Conservation (phyloP, 345 rosid genomes). For the Kandelia obovata region DNA sequence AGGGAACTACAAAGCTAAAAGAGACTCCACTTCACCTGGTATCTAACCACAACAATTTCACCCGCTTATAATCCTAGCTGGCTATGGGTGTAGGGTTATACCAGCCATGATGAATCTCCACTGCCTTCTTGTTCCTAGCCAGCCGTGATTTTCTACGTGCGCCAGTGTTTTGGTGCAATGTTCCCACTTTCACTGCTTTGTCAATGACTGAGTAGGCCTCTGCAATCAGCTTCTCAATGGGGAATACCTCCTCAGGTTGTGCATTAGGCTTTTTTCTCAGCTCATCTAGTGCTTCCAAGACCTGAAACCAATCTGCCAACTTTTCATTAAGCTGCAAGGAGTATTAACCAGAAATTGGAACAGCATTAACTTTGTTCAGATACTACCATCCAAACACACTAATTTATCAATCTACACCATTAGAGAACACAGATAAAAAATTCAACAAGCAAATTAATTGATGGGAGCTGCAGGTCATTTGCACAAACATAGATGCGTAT, state of each 20-base stretch:
- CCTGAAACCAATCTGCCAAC: conserved; percentile 39
- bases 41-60: no score
- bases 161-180: conserved; percentile 79
- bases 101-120: conserved; percentile 90
- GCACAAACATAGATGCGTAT: neutral
- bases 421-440: neutral
- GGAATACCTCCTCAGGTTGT: conserved; percentile 60
- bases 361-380: neutral
- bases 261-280: conserved; percentile 83
- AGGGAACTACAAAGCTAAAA: no score
- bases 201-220: conserved; percentile 87
- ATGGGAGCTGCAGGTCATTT: neutral
- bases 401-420: neutral
- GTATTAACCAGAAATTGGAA: neutral
- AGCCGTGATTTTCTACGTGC: conserved; percentile 81
- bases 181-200: conserved; percentile 71
- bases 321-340: neutral
- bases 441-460: neutral
- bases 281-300: conserved; percentile 64
- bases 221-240: conserved; percentile 73
- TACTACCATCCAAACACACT: neutral
- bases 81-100: conserved; percentile 48
- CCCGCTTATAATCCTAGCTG: conserved; percentile 10
- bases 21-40: no score
- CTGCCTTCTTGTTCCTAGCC: conserved; percentile 84